Percentiles rank a stretch among this genome's conserved stretches.
Conservation (phyloP, 805 yeast genomes). For the Zygoascus tannicola region DNA sequence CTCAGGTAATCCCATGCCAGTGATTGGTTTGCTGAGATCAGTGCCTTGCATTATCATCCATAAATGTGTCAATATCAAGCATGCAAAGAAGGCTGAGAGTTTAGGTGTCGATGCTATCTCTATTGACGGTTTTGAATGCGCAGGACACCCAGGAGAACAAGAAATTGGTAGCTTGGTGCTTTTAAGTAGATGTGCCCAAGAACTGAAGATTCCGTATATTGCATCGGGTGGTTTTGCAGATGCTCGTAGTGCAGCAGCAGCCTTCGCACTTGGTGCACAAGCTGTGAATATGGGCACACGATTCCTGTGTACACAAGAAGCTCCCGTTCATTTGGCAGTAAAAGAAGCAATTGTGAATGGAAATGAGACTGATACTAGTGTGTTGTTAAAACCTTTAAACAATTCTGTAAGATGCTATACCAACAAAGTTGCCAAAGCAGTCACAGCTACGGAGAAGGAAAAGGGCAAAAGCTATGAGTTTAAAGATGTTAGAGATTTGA, state of each 20-base stretch:
- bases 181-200: conserved; percentile 22
- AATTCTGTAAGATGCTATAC: conserved; percentile 24
- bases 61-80: conserved; percentile 24
- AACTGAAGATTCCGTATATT: conserved; percentile 23
- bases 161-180: conserved; percentile 23
- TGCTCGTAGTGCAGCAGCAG: conserved; percentile 28
- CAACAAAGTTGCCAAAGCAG: conserved; percentile 23
- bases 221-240: conserved; percentile 29
- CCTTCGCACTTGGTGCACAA: conserved; percentile 25
- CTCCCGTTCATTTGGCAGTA: conserved; percentile 23
- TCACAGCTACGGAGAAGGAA: conserved; percentile 18
- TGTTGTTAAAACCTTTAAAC: conserved; percentile 23
- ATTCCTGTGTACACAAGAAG: conserved; percentile 25
- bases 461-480: conserved; percentile 18
- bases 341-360: conserved; percentile 18
- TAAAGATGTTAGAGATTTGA: conserved; percentile 19
- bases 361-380: conserved; percentile 23
- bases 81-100: conserved; percentile 25
- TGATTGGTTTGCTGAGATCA: conserved; percentile 18
- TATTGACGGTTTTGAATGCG: conserved; percentile 29
- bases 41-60: conserved; percentile 22
- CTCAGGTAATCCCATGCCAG: conserved; percentile 26
- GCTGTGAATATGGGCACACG: conserved; percentile 29
- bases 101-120: conserved; percentile 27
- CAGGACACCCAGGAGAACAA: conserved; percentile 31